Evolutionary conservation across 495 filamentous ascomycete genomes (phyloP).

Genomic region (Penicillium antarcticum): DNA sequence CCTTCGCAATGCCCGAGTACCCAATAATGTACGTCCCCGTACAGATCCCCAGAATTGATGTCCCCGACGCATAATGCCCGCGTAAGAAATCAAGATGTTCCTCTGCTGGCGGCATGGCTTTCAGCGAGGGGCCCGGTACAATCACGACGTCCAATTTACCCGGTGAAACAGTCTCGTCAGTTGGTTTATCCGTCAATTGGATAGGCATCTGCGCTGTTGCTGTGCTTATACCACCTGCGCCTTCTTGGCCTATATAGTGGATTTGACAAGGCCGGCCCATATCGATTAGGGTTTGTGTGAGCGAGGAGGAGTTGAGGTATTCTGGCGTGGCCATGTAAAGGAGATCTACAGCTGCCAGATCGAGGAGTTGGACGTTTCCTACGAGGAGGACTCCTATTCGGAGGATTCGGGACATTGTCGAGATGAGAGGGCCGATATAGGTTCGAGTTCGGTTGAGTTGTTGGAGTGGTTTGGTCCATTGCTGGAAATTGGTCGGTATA

Average conservation of each 20-base stretch:
- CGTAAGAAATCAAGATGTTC: slow-evolving; percentile 44
- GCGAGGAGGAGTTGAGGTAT: slow-evolving; percentile 32
- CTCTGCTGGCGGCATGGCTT: slow-evolving; percentile 19
- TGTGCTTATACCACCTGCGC: slow-evolving; percentile 19
- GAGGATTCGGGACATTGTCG: slow-evolving; percentile 10
- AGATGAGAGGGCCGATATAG: not conserved
- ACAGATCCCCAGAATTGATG: slow-evolving; percentile 54
- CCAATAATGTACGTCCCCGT: slow-evolving; percentile 49
- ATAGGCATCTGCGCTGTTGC: slow-evolving; percentile 35
- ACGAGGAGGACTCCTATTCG: slow-evolving; percentile 47
- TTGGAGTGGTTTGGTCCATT: too few species aligned
- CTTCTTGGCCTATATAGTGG: slow-evolving; percentile 39
- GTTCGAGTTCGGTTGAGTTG: not conserved
- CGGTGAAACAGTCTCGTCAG: slow-evolving; percentile 36
- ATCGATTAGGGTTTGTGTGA: slow-evolving; percentile 33
- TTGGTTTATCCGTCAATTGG: slow-evolving; percentile 36
- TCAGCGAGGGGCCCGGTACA: slow-evolving; percentile 51
- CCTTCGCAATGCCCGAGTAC: slow-evolving; percentile 48
- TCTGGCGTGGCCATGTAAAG: slow-evolving; percentile 42
- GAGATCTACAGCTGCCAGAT: slow-evolving; percentile 47
- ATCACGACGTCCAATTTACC: slow-evolving; percentile 52
- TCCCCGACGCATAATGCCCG: slow-evolving; percentile 30
- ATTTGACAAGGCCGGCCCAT: slow-evolving; percentile 41
- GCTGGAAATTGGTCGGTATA: too few species aligned
- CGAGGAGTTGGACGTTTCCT: slow-evolving; percentile 42